A percentile compares a stretch with the other conserved stretches of the same genome.
Conservation (phyloP, 2,329 filamentous ascomycete genomes). For the Sporothrix curviconia region DNA sequence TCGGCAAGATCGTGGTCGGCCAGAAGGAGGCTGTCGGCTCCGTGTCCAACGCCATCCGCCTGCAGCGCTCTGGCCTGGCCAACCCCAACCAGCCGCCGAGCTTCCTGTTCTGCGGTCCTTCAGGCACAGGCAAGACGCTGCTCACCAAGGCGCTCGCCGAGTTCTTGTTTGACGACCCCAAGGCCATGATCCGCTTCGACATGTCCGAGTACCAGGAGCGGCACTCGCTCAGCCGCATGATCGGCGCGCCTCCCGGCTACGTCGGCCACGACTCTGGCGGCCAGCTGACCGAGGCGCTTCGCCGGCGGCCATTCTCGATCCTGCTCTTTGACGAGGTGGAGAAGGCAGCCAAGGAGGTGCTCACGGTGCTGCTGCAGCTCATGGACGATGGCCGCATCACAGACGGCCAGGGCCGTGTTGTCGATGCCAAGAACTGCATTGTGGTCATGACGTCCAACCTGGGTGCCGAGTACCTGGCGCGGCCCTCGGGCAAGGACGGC, state of each 20-base stretch:
- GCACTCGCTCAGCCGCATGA: constrained; percentile 93
- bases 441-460: constrained; percentile 99
- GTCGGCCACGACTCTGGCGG: constrained; percentile 94
- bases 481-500: constrained; percentile 70
- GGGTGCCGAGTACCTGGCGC: constrained; percentile 86
- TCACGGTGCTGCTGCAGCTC: constrained; percentile 95
- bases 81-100: constrained; percentile 97
- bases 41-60: constrained; percentile 90
- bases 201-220: constrained; percentile 99
- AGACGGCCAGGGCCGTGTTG: constrained; percentile 88
- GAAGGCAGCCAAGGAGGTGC: constrained; percentile 94
- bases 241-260: constrained; percentile 93
- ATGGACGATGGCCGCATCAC: constrained; percentile 99
- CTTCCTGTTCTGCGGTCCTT: constrained; percentile 98
- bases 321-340: constrained; percentile 96
- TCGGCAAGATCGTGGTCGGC: constrained; percentile 79
- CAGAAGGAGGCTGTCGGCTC: constrained; percentile 90
- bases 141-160: constrained; percentile 95
- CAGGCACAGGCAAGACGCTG: constrained; percentile 94
- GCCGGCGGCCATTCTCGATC: constrained; percentile 94
- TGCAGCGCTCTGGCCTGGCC: constrained; percentile 86
- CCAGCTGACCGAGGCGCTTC: constrained; percentile 89
- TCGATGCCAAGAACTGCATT: constrained; percentile 96
- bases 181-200: constrained; percentile 97
- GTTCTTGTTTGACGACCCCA: constrained; percentile 95